Conservation (phyloP, 345 rosid genomes). For the Gossypium thurberi region DNA sequence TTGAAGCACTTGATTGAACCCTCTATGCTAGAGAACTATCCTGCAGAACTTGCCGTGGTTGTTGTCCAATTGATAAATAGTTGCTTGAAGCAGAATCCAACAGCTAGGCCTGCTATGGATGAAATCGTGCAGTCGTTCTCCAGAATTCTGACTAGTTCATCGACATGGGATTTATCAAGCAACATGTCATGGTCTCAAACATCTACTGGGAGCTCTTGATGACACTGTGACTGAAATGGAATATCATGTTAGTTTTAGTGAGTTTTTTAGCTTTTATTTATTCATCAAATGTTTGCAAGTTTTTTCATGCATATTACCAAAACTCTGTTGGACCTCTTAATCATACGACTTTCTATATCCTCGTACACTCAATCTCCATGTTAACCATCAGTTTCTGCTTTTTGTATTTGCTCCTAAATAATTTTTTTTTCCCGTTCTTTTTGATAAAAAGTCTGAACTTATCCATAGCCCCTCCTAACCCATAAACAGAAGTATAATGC, state of each 20-base stretch:
- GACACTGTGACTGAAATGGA: not conserved
- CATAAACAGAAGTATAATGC: rapidly evolving
- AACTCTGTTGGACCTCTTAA: too few species aligned
- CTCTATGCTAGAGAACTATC: conserved; percentile 34
- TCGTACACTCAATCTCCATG: too few species aligned
- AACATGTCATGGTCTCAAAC: conserved; percentile 2
- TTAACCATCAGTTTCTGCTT: too few species aligned
- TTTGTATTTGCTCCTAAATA: too few species aligned
- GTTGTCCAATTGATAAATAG: conserved; percentile 36
- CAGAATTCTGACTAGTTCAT: conserved; percentile 36
- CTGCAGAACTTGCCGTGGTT: conserved; percentile 32
- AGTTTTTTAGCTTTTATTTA: not conserved
- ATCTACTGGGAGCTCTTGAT: not conserved
- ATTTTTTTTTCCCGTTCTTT: too few species aligned
- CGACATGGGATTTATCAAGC: conserved; percentile 31
- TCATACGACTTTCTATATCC: too few species aligned
- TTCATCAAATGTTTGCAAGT: not conserved
- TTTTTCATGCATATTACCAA: not conserved
- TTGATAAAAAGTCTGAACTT: rapidly evolving
- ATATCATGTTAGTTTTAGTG: not conserved
- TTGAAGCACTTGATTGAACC: conserved; percentile 34
- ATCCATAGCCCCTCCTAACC: rapidly evolving
- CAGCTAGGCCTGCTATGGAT: conserved; percentile 62
- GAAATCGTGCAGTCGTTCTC: conserved; percentile 46
- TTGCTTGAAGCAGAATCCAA: conserved; percentile 55